Percentiles rank a stretch among this genome's conserved stretches.
Conservation (phyloP, 2,329 filamentous ascomycete genomes). For the Cytospora leucostoma region DNA sequence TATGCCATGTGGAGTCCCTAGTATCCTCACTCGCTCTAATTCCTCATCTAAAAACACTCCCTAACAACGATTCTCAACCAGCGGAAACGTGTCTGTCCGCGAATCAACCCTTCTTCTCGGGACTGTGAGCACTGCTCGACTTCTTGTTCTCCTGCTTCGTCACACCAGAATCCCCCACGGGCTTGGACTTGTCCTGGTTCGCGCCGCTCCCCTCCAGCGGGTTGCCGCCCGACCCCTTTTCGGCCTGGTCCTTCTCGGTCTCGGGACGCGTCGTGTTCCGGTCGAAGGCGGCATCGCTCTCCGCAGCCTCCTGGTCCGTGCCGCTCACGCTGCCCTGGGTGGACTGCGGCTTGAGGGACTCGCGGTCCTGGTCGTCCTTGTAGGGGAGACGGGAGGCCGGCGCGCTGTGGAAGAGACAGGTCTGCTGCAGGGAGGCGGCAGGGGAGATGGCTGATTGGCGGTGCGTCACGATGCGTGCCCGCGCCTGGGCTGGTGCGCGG, state of each 20-base stretch:
- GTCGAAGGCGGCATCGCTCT: conserved; percentile 67
- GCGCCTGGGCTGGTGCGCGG: conserved; percentile 25
- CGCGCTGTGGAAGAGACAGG: conserved; percentile 37
- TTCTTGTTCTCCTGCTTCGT: conserved; percentile 39
- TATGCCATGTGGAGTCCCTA: neutral
- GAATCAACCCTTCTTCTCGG: conserved; percentile 38
- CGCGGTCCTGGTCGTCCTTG: conserved; percentile 58
- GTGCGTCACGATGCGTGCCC: conserved; percentile 4
- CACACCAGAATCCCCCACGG: conserved; percentile 40
- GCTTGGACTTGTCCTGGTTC: conserved; percentile 46
- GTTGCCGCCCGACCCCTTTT: conserved; percentile 38
- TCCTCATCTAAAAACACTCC: neutral
- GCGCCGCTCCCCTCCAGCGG: conserved; percentile 48
- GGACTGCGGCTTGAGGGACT: conserved; percentile 63
- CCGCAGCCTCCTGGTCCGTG: conserved; percentile 59
- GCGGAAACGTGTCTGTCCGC: conserved; percentile 9
- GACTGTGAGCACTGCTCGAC: conserved; percentile 37
- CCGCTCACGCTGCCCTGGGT: conserved; percentile 71
- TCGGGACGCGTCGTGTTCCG: conserved; percentile 69
- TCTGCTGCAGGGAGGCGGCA: conserved; percentile 29
- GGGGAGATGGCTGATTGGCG: conserved; percentile 14
- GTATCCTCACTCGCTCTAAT: neutral
- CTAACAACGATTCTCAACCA: neutral
- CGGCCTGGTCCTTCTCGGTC: conserved; percentile 49
- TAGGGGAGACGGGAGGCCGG: conserved; percentile 39